Base-by-base conservation (phyloP, 78 protist genomes). In the Trichosphaerium sp. region DNA sequence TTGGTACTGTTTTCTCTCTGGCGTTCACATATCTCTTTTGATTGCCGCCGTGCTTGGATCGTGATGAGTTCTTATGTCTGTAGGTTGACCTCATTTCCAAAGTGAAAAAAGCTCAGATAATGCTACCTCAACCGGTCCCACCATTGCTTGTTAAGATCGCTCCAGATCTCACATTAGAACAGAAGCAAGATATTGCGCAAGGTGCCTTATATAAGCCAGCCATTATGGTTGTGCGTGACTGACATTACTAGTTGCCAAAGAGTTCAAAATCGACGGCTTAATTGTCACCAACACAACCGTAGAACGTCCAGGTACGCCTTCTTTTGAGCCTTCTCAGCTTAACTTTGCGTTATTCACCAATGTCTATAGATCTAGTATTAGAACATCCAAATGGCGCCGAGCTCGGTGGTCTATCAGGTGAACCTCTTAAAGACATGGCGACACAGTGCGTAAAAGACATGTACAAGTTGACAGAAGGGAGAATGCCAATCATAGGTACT, bases 141-240 rank as follows among this genome's bases (percentile, higher is more conserved):
- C 93, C 93, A 21, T 34, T 88, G n/a, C 38, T 88, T 28, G 72
- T 88, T 7, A 88, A 88, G 60, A 73, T 88, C n/a, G 89, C 93
- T 1, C 93, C 93, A 3, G 93, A 88, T 43, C 38, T 88, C 28
- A 43, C 0, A 48, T 42, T n/a, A 11, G 41, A 12, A 1, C 78
- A 71, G 3, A 29, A 67, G 34, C 11, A 69, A 15, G 89, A 79
- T 65, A 66, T 88, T 4, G 77, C 80, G 41, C 32, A 32, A 34
- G 59, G 29, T 34, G 59, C 59, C 11, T 10, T 61, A 5, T n/a
- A n/a, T n/a, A n/a, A n/a, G n/a, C n/a, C n/a, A n/a, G n/a, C n/a
- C n/a, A n/a, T n/a, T n/a, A n/a, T n/a, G n/a, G n/a, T n/a, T n/a
- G n/a, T n/a, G n/a, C n/a, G n/a, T n/a, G n/a, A 10, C 56, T 23